A percentile compares a stretch with the other conserved stretches of the same genome.
phyloP scores from a whole-genome alignment of 495 filamentous ascomycete genomes.

The Penicillium roqueforti region DNA sequence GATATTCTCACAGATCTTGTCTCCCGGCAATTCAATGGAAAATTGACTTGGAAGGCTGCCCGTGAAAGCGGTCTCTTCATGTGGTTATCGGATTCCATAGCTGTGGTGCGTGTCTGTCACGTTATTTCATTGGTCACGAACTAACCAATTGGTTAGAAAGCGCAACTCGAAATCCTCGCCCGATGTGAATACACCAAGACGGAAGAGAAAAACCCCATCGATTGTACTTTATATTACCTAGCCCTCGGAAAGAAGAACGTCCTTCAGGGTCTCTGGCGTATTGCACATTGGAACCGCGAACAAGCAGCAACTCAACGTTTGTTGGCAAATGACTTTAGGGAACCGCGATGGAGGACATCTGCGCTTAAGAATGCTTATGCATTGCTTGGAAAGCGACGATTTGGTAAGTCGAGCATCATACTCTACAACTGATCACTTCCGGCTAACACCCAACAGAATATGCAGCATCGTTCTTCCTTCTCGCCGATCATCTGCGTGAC shows the following conservation, averaged over 20 bases:
- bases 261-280: conserved; percentile 89
- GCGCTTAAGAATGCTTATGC: conserved; percentile 97
- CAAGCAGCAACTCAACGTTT: conserved; percentile 72
- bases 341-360: conserved; percentile 80
- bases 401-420: conserved; percentile 51
- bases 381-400: conserved; percentile 85
- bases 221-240: conserved; percentile 89
- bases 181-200: conserved; percentile 89
- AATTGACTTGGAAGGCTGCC: conserved; percentile 79
- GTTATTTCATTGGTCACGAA: background rate
- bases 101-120: conserved; percentile 60
- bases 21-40: conserved; percentile 70
- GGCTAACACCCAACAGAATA: conserved; percentile 58
- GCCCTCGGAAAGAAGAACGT: conserved; percentile 89
- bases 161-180: conserved; percentile 83
- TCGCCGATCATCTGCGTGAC: conserved; percentile 80
- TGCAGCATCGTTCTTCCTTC: conserved; percentile 90
- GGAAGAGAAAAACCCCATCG: conserved; percentile 85
- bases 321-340: conserved; percentile 81
- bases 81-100: conserved; percentile 77
- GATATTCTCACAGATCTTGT: conserved; percentile 89
- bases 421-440: background rate
- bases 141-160: conserved; percentile 48
- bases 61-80: conserved; percentile 88
- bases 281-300: conserved; percentile 87